Evolutionary conservation across 108 stramenopile species (phyloP).

Genomic region (Conticribra guillardii): DNA sequence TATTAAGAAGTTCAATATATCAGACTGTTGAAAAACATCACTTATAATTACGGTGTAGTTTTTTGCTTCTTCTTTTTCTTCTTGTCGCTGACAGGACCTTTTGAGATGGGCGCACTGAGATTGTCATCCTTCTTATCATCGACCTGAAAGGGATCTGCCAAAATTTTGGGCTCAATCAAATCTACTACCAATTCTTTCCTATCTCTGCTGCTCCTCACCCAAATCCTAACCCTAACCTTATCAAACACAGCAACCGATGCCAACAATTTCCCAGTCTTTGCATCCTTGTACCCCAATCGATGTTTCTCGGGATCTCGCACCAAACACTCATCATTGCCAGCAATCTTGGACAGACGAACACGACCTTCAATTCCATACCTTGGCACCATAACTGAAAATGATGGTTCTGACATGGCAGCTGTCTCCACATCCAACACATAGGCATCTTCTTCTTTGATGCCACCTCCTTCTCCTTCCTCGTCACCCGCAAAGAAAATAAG

Average conservation of each 20-base stretch:
- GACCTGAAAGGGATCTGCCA: slow-evolving; percentile 25
- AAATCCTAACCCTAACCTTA: slow-evolving; percentile 84
- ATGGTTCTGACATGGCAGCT: slow-evolving; percentile 58
- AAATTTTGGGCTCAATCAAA: slow-evolving; percentile 55
- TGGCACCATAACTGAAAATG: slow-evolving; percentile 93
- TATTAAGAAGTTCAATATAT: too few species aligned
- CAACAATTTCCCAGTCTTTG: slow-evolving; percentile 32
- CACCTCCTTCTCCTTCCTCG: slow-evolving; percentile 62
- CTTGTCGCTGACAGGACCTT: not conserved
- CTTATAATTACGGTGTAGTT: slow-evolving; percentile 5
- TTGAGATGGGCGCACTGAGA: not conserved
- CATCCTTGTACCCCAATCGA: slow-evolving; percentile 62
- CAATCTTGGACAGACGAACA: slow-evolving; percentile 63
- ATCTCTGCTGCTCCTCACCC: slow-evolving; percentile 65
- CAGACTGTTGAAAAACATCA: too few species aligned
- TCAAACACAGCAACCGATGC: slow-evolving; percentile 86
- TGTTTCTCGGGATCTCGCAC: slow-evolving; percentile 67
- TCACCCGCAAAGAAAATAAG: slow-evolving; percentile 88
- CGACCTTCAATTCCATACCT: slow-evolving; percentile 98
- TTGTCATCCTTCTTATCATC: slow-evolving; percentile 6
- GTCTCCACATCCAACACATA: slow-evolving; percentile 92
- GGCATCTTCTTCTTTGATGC: slow-evolving; percentile 83
- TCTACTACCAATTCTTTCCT: slow-evolving; percentile 80
- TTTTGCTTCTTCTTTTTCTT: slow-evolving; percentile 44
- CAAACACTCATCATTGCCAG: slow-evolving; percentile 52